phyloP scores from a whole-genome alignment of 306 rosid species.

The Acacia acuminata region DNA sequence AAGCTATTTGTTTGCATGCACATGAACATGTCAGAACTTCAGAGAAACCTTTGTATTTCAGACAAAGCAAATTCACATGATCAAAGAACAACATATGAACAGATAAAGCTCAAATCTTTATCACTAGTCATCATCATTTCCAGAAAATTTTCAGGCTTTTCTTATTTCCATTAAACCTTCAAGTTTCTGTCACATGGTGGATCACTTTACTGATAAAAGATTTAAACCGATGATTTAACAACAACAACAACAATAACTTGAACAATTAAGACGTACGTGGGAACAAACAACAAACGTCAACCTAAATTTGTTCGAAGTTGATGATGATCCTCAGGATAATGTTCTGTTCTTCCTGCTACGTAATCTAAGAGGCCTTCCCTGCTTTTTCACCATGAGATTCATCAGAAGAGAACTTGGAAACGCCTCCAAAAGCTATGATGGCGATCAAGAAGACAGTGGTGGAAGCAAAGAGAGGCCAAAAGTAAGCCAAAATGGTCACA shows the following conservation, averaged over 20 bases:
- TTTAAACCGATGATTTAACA: background rate
- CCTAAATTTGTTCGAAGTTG: constrained; percentile 15
- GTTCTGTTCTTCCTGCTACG: constrained; percentile 54
- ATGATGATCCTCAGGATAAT: constrained; percentile 17
- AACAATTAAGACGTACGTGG: background rate
- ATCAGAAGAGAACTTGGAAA: constrained; percentile 54
- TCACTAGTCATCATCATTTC: background rate
- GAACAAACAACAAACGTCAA: background rate
- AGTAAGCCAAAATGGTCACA: constrained; percentile 59
- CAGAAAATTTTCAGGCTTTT: background rate
- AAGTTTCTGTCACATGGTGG: constrained; percentile 13
- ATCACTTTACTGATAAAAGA: constrained; percentile 18
- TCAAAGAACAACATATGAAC: background rate
- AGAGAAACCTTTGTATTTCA: constrained; percentile 1
- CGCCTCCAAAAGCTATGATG: constrained; percentile 62
- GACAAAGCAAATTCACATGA: constrained; percentile 14
- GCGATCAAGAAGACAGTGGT: constrained; percentile 64
- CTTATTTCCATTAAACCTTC: constrained; percentile 15
- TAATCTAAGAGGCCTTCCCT: constrained; percentile 76
- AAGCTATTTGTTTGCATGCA: constrained; percentile 9
- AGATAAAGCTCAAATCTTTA: background rate
- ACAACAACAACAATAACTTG: constrained; percentile 7
- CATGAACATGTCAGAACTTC: constrained; percentile 2
- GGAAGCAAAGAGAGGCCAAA: constrained; percentile 89
- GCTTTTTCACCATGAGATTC: constrained; percentile 56